Percentiles rank a stretch among this genome's conserved stretches.
Conservation (phyloP, 2,329 filamentous ascomycete species). For the Colletotrichum spinosum region DNA sequence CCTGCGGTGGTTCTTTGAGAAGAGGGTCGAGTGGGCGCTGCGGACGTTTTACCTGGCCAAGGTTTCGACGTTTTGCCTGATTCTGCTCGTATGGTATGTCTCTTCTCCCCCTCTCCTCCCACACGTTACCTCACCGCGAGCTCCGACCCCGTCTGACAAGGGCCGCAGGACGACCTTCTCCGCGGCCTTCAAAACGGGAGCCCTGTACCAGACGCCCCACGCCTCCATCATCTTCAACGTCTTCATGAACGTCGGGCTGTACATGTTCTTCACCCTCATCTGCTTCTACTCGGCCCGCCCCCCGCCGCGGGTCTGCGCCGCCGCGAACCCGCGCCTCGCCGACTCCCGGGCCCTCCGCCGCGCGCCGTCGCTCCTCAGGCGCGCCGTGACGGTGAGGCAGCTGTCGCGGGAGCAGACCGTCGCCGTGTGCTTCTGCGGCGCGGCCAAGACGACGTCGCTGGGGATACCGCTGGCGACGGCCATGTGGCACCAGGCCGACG, state of each 20-base stretch:
- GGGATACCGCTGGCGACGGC: constrained; percentile 76
- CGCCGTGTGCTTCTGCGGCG: constrained; percentile 78
- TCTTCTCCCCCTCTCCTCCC: not conserved
- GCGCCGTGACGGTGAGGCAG: constrained; percentile 59
- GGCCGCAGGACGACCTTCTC: constrained; percentile 72
- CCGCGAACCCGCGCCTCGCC: constrained; percentile 49
- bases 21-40: constrained; percentile 64
- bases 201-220: constrained; percentile 67
- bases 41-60: constrained; percentile 65
- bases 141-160: not conserved
- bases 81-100: constrained; percentile 61
- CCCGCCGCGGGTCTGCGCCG: constrained; percentile 46
- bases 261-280: constrained; percentile 70
- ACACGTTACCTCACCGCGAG: constrained; percentile 46
- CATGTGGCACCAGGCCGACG: constrained; percentile 71
- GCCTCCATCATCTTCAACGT: constrained; percentile 75
- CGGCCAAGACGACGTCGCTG: constrained; percentile 78
- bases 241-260: constrained; percentile 74
- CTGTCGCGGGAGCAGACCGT: constrained; percentile 72
- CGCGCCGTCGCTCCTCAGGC: constrained; percentile 46
- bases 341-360: constrained; percentile 43
- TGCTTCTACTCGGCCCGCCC: constrained; percentile 66
- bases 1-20: constrained; percentile 62
- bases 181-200: constrained; percentile 72
- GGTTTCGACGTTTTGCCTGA: constrained; percentile 59